Base-by-base conservation (phyloP, 768 basidiomycete species). In the Tulasnella sp. region DNA sequence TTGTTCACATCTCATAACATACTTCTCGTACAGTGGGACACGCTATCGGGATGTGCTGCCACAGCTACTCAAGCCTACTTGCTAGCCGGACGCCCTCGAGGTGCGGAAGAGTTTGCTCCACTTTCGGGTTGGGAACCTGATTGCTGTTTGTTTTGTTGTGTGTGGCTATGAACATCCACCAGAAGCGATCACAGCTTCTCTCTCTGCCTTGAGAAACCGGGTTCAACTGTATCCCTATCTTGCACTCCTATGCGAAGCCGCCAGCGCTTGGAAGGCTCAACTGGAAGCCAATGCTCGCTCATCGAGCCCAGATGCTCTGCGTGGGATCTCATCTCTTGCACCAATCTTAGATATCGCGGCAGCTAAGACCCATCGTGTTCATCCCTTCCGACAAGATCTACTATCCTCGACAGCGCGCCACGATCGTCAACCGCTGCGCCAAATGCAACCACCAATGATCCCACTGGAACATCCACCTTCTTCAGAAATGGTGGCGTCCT, bases 101-200 rank as follows among this genome's bases (percentile, higher is more conserved):
- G 62, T 63, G 25, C 15, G 56, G 15, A n/a, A 43, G 10, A 19
- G 49, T 30, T 11, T n/a, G n/a, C n/a, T n/a, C 29, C 19, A 4
- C 31, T 22, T 50, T n/a, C n/a, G 4, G n/a, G 49, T 17, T 1
- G 11, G 19, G 49, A 21, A 8, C 11, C n/a, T 4, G 12, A 50
- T 12, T 25, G 24, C 49, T n/a, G 3, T n/a, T 48, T 22, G 22
- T 48, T 12, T n/a, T 8, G 9, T 3, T 27, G 15, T 59, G 5
- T 24, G 22, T 61, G n/a, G n/a, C n/a, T n/a, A n/a, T n/a, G n/a
- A n/a, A n/a, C n/a, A 46, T 11, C 9, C 7, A 4, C 41, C 24
- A 63, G 62, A 60, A 31, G 62, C 62, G 21, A 57, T 63, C 27
- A 51, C 60, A 19, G 53, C 62, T 0, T 21, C 53, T n/a, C 48